Evolutionary conservation across 2,329 filamentous ascomycete genomes (phyloP).

Genomic region (Nemania bipapillata): DNA sequence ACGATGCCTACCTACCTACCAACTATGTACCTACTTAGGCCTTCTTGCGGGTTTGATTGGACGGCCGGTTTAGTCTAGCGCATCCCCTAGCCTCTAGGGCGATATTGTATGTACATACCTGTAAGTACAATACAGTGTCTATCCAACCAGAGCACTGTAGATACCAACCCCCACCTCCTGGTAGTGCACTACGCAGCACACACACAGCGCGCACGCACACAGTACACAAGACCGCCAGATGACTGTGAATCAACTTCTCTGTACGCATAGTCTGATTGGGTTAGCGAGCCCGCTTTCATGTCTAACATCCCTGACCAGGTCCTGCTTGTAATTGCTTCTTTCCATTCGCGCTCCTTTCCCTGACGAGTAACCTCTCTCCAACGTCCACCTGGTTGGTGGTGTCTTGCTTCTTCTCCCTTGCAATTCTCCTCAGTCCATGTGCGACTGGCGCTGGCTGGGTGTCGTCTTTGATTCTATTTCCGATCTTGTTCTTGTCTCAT

Average conservation of each 20-base stretch:
- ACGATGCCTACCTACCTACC: background rate
- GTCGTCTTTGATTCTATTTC: slow-evolving; percentile 27
- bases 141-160: too few species aligned
- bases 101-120: too few species aligned
- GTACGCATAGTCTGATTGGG: slow-evolving; percentile 15
- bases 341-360: slow-evolving; percentile 39
- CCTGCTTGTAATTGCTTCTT: slow-evolving; percentile 39
- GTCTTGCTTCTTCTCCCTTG: slow-evolving; percentile 22
- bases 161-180: slow-evolving; percentile 2
- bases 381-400: slow-evolving; percentile 15
- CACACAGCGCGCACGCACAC: slow-evolving; percentile 1
- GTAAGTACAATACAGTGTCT: too few species aligned
- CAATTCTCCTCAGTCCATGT: slow-evolving; percentile 28
- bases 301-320: slow-evolving; percentile 28
- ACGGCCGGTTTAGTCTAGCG: background rate
- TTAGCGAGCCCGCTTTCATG: slow-evolving; percentile 36
- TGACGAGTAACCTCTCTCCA: slow-evolving; percentile 32
- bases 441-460: slow-evolving; percentile 10
- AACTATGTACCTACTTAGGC: background rate
- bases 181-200: slow-evolving; percentile 8
- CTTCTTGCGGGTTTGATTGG: slow-evolving; percentile 22
- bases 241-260: slow-evolving; percentile 22
- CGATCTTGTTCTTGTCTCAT: slow-evolving; percentile 23
- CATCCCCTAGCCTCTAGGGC: too few species aligned
- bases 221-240: too few species aligned